Base-by-base conservation (phyloP, 495 filamentous ascomycete species). In the Eremomyces bilateralis region DNA sequence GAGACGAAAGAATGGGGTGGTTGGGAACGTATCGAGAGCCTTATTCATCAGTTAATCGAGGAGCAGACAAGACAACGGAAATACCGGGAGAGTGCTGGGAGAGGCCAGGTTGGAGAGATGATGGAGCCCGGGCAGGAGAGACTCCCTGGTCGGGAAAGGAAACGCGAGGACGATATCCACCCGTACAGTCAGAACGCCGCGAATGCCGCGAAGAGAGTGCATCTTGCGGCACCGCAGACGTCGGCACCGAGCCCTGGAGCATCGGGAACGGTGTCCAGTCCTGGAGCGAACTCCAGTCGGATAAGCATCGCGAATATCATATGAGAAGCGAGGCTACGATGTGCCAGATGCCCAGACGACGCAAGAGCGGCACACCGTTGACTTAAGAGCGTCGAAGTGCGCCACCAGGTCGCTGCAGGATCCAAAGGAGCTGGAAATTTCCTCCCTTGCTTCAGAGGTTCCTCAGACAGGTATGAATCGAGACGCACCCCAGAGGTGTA, bases 21-120 rank as follows among this genome's bases (percentile, higher is more conserved):
- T 1, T 72, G 67, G 66, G 60, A 55, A 8, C 57, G 60, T 50
- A 49, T 70, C 15, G 63, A 69, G 37, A 49, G 56, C 20, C 60
- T 58, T 2, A 51, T 69, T 10, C 52, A 55, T 10, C 56, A 61
- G 34, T 50, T 72, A 4, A 46, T 57, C n/a, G 43, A 46, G 4
- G 58, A 61, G 28, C 51, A 59, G 33, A 57, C 10, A 16, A 8
- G 17, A 8, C 10, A 11, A 16, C 18, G 10, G 10, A 13, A 13
- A 28, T 8, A 5, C 36, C n/a, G n/a, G n/a, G n/a, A n/a, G n/a
- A n/a, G n/a, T n/a, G n/a, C n/a, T n/a, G n/a, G n/a, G n/a, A n/a
- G n/a, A n/a, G n/a, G n/a, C n/a, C n/a, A n/a, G n/a, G n/a, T n/a
- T n/a, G n/a, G n/a, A n/a, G 17, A 28, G 42, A 52, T 13, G 21